A percentile compares a stretch with the other conserved stretches of the same genome.
Evolutionary conservation across 306 rosid genomes (phyloP).

Genomic region (Cotoneaster glaucophyllus): DNA sequence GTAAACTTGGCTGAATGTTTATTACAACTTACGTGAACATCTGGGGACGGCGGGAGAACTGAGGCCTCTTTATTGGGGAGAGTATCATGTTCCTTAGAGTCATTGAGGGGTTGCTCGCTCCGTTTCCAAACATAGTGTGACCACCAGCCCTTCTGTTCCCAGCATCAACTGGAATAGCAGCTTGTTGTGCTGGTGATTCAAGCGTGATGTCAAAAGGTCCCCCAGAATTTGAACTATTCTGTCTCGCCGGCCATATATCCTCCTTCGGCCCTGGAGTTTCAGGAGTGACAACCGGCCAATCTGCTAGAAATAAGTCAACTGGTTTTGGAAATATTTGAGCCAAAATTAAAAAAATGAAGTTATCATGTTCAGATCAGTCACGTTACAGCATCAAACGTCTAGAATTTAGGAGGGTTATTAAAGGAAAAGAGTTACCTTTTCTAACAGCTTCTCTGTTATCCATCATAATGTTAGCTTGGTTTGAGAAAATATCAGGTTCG

Average conservation of each 20-base stretch:
- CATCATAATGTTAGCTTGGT: constrained; percentile 60
- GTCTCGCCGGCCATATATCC: constrained; percentile 87
- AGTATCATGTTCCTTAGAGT: constrained; percentile 79
- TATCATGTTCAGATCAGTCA: constrained; percentile 4
- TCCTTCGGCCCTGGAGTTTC: constrained; percentile 99
- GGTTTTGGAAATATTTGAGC: constrained; percentile 60
- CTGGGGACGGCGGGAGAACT: constrained; percentile 82
- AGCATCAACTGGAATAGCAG: constrained; percentile 44
- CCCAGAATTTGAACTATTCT: constrained; percentile 78
- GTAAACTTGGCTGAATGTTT: constrained; percentile 3
- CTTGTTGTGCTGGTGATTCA: constrained; percentile 72
- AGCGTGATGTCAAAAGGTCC: constrained; percentile 72
- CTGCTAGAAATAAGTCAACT: constrained; percentile 91
- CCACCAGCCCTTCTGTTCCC: constrained; percentile 65
- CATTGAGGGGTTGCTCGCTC: constrained; percentile 67
- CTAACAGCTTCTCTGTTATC: constrained; percentile 67
- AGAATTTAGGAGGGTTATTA: background rate
- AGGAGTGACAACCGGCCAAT: constrained; percentile 65
- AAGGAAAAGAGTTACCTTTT: constrained; percentile 57
- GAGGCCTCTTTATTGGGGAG: constrained; percentile 95
- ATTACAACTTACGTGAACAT: constrained; percentile 61
- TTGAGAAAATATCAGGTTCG: constrained; percentile 74
- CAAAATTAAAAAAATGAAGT: background rate
- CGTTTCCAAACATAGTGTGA: constrained; percentile 53
- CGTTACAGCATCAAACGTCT: background rate